Conservation (phyloP, 75 land plant genomes). For the Pseudotsuga menziesii region DNA sequence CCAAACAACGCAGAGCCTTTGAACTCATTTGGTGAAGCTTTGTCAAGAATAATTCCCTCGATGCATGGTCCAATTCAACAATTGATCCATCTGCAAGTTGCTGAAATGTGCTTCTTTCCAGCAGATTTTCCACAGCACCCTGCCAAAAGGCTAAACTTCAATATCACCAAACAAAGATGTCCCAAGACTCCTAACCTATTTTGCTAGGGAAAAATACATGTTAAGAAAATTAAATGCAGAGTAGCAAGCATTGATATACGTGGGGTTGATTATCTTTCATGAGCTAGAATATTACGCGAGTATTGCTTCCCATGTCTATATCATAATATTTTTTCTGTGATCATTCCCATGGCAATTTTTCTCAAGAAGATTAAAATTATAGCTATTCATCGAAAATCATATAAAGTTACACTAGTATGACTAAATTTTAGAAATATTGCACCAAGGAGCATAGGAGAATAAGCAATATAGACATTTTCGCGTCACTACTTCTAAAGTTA, state of each 20-base stretch:
- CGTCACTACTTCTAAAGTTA: too few relatives aligned
- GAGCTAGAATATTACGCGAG: background rate
- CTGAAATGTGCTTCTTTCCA: slow-evolving; percentile 62
- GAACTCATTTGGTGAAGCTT: slow-evolving; percentile 66
- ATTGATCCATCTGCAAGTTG: slow-evolving; percentile 71
- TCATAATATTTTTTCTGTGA: background rate
- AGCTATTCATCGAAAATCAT: background rate
- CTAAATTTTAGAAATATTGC: background rate
- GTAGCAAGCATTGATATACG: background rate
- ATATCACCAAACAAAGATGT: slow-evolving; percentile 25
- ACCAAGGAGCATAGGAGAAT: background rate
- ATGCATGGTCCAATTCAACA: slow-evolving; percentile 49
- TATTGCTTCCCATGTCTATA: background rate
- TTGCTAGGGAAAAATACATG: too few relatives aligned
- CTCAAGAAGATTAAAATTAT: background rate
- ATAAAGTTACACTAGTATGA: background rate
- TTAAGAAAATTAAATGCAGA: too few relatives aligned
- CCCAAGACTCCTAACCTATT: slow-evolving; percentile 12
- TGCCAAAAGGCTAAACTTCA: slow-evolving; percentile 14
- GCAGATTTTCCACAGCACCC: slow-evolving; percentile 89
- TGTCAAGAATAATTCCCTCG: slow-evolving; percentile 38
- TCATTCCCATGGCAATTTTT: background rate
- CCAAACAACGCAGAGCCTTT: slow-evolving; percentile 86
- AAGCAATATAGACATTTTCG: too few relatives aligned
- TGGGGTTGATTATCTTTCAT: background rate